phyloP scores from a whole-genome alignment of 1,284 basidiomycete species.

The Crepidotus sp. region DNA sequence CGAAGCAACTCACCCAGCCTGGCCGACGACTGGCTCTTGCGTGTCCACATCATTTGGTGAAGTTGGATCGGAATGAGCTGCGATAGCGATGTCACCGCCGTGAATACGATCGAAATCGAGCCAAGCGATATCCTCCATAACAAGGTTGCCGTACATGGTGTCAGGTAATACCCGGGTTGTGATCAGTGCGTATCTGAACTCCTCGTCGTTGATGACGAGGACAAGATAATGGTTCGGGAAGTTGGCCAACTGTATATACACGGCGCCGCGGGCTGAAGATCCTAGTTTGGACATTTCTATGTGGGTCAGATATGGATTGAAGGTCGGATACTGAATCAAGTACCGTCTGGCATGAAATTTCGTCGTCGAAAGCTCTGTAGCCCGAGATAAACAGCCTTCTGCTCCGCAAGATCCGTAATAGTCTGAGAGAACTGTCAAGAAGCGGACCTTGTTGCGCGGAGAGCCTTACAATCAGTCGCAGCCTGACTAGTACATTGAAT shows the following conservation, averaged over 20 bases:
- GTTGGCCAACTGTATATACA: constrained; percentile 64
- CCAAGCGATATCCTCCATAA: constrained; percentile 73
- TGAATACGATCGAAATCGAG: constrained; percentile 55
- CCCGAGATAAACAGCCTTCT: constrained; percentile 68
- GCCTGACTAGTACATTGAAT: constrained; percentile 39
- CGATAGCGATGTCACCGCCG: constrained; percentile 28
- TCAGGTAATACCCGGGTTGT: constrained; percentile 44
- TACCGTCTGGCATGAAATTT: constrained; percentile 57
- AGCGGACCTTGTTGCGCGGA: neutral
- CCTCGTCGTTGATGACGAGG: constrained; percentile 65
- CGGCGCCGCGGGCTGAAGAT: constrained; percentile 38
- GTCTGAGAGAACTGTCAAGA: constrained; percentile 36
- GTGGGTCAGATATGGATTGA: constrained; percentile 2
- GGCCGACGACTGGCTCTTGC: constrained; percentile 13
- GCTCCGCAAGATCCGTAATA: constrained; percentile 63
- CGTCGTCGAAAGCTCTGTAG: constrained; percentile 60
- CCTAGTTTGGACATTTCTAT: constrained; percentile 61
- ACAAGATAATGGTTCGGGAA: constrained; percentile 71
- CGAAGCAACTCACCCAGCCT: constrained; percentile 21
- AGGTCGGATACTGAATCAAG: constrained; percentile 8
- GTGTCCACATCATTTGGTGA: neutral
- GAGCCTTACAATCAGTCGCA: constrained; percentile 48
- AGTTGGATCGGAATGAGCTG: constrained; percentile 19
- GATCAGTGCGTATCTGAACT: constrained; percentile 70
- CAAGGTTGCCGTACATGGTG: constrained; percentile 46